Base-by-base conservation (phyloP, 2,329 filamentous ascomycete genomes). In the Periconia macrospinosa region DNA sequence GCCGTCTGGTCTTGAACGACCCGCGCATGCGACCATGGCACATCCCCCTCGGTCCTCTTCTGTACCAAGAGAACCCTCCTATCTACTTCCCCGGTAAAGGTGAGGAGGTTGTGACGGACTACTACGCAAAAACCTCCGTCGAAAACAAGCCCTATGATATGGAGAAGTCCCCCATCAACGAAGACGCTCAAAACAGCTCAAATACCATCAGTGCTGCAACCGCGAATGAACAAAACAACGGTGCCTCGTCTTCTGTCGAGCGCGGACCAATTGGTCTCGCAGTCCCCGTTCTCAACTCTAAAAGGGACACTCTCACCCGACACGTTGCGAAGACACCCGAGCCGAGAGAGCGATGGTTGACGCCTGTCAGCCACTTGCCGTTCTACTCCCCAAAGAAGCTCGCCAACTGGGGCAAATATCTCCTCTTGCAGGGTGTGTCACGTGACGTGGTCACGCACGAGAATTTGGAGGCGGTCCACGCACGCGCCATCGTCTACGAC, bases 21-120 rank as follows among this genome's bases (percentile, higher is more conserved):
- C 46, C 57, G 14, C 52, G 57, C n/a, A 49, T 57, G n/a, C 55
- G 55, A 13, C 23, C 41, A 33, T 60, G 54, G 52, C 58, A 60
- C 43, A 55, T 60, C 30, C 53, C 53, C 2, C 58, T 58, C 5
- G 78, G 78, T 0, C 77, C 69, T 33, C 64, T 70, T 15, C 68
- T 75, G 9, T 67, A 69, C 56, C 69, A 48, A 40, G 72, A 75
- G 6, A 66, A 72, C 55, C 68, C 68, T 8, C 68, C 64, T 2
- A 50, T 78, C 11, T 75, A 74, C 63, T 75, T 62, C 54, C 75
- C 74, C 1, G 70, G 59, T 37, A 68, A 72, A 42, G 62, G 74
- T 7, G 49, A 52, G 2, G 45, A 53, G 5, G 49, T 62, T 41
- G 69, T 76, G 30, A 70, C 56, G n/a, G 70, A 69, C 65, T 75